These are phyloP conservation scores for Syncephalastrum monosporum DNA, from an alignment of 371 early-diverging fungal genomes.

Conservation along the genomic window DNA sequence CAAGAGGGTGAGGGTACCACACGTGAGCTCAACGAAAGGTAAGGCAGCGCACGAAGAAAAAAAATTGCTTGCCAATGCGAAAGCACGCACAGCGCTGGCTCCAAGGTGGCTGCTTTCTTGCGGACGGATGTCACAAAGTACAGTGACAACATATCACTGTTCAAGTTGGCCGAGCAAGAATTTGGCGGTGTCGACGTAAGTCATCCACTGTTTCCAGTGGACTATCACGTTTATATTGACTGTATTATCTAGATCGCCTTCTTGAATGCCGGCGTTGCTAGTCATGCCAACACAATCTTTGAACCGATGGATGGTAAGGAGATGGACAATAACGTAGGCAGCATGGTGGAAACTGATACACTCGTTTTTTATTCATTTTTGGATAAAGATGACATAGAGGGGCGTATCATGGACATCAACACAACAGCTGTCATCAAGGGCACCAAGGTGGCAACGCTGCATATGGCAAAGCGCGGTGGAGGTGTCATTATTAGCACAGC, in stretches of 20 bases:
- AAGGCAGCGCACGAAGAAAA: slow-evolving; percentile 1
- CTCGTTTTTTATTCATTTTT: neutral
- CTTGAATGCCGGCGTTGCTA: slow-evolving; percentile 8
- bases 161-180: slow-evolving; percentile 41
- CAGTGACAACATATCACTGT: slow-evolving; percentile 38
- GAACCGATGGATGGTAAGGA: slow-evolving; percentile 12
- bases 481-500: slow-evolving; percentile 49
- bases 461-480: slow-evolving; percentile 40
- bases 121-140: slow-evolving; percentile 60
- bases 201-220: slow-evolving; percentile 3
- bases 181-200: slow-evolving; percentile 62
- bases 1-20: slow-evolving; percentile 35
- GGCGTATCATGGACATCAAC: slow-evolving; percentile 5
- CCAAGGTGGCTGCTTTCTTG: slow-evolving; percentile 33
- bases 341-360: neutral
- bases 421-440: slow-evolving; percentile 8
- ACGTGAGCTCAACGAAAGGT: slow-evolving; percentile 35
- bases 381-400: slow-evolving; percentile 7
- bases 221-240: too few relatives aligned
- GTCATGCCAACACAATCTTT: neutral
- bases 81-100: slow-evolving; percentile 5
- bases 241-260: slow-evolving; percentile 8
- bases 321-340: neutral
- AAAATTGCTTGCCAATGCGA: neutral
- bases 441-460: slow-evolving; percentile 39